phyloP scores from a whole-genome alignment of 73 alveolate species.

The Paramecium biaurelia region DNA sequence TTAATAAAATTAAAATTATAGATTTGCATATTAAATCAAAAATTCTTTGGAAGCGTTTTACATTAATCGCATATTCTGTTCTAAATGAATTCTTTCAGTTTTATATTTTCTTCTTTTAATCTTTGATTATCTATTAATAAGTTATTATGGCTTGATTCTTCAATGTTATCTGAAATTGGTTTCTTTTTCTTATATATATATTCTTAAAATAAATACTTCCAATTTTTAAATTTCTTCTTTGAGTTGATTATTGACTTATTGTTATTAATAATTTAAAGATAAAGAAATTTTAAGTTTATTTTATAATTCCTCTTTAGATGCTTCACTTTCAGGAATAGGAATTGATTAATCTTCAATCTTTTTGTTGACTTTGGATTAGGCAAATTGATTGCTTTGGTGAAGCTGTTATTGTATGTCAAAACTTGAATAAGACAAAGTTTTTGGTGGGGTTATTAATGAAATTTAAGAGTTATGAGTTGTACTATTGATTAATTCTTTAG shows the following conservation, averaged over 20 bases:
- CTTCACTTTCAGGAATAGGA: background rate
- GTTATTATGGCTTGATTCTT: background rate
- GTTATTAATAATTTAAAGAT: background rate
- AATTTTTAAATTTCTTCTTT: background rate
- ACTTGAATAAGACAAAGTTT: background rate
- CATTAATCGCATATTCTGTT: background rate
- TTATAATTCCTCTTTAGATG: background rate
- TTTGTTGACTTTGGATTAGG: background rate
- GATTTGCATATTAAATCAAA: background rate
- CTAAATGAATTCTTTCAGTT: background rate
- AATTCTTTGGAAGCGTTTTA: background rate
- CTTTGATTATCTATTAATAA: background rate
- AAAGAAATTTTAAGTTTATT: conserved; percentile 24
- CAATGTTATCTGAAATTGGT: background rate
- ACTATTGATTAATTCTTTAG: background rate
- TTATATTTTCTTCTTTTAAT: background rate
- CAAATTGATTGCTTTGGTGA: background rate
- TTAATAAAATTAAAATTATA: background rate
- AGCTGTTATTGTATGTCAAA: background rate
- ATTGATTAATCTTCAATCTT: background rate
- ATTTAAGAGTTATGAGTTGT: background rate
- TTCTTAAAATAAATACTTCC: background rate
- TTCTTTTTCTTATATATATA: background rate
- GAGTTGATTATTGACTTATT: background rate
- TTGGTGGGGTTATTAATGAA: background rate